Base-by-base conservation (phyloP, 495 filamentous ascomycete genomes). In the Trichocladium uniseriatum region DNA sequence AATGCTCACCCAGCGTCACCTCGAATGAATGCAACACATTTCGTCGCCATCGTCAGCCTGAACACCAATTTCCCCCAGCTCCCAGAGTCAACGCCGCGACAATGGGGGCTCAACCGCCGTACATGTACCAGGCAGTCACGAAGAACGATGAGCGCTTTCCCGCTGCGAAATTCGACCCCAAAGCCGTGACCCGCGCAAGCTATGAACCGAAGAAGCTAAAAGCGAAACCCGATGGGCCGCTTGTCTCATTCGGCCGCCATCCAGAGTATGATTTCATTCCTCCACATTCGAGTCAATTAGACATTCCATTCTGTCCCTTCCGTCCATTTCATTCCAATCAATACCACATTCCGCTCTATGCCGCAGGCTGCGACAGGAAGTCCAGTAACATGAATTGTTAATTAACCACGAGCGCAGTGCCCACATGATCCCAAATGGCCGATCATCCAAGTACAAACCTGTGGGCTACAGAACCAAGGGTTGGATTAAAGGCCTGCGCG, bases 241-340 rank as follows among this genome's bases (percentile, higher is more conserved):
- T 91, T 60, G 71, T 95, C 47, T 74, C 83, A 51, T 77, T 92
- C 69, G 87, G 87, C 62, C 71, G 79, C 42, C 88, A 94, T 69
- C 86, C 87, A 10, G 87, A 94, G 84, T 89, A 79, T 55, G 79
- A n/a, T n/a, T n/a, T 65, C 16, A 34, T 6, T 20, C 15, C 38
- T 37, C 29, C 22, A 10, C 42, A 39, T 40, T 34, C 39, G 19
- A 45, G 18, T 5, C 20, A 21, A 3, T 8, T 27, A 3, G 3
- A 19, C 14, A 28, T 41, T 41, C 38, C 49, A 46, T 44, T 38
- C n/a, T 16, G 22, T 0, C 41, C n/a, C n/a, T n/a, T n/a, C n/a
- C n/a, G n/a, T n/a, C n/a, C 11, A 19, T 15, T 18, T 20, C 38
- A 47, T 38, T 36, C 18, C 32, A 39, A 16, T 41, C 32, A 32